Percentiles rank a stretch among this genome's conserved stretches.
phyloP scores from a whole-genome alignment of 2,329 filamentous ascomycete genomes.

The Fusarium sp. region DNA sequence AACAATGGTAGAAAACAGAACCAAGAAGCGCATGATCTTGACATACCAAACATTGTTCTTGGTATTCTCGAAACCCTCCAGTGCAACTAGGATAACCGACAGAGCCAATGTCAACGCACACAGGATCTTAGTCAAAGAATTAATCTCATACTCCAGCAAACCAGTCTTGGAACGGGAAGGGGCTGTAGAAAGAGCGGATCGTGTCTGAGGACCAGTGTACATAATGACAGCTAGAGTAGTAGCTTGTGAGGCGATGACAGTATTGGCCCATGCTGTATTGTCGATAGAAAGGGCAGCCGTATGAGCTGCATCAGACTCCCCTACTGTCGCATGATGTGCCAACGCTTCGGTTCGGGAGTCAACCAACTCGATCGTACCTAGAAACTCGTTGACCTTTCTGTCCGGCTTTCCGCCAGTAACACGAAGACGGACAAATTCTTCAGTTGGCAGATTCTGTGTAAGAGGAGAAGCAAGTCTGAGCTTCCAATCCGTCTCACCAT shows the following conservation, averaged over 20 bases:
- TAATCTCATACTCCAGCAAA: slow-evolving; percentile 94
- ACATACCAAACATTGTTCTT: slow-evolving; percentile 85
- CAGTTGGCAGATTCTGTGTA: slow-evolving; percentile 79
- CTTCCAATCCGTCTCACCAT: slow-evolving; percentile 99
- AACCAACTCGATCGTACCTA: slow-evolving; percentile 84
- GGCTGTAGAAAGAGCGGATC: slow-evolving; percentile 92
- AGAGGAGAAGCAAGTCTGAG: slow-evolving; percentile 86
- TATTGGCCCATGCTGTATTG: slow-evolving; percentile 99
- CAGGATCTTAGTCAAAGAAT: slow-evolving; percentile 94
- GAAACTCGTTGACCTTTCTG: slow-evolving; percentile 93
- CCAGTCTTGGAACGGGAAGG: slow-evolving; percentile 94
- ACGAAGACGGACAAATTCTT: slow-evolving; percentile 75
- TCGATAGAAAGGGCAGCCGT: slow-evolving; percentile 88
- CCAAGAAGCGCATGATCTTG: slow-evolving; percentile 97
- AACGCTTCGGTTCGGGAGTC: slow-evolving; percentile 64
- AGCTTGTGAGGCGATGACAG: slow-evolving; percentile 92
- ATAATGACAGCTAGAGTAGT: slow-evolving; percentile 89
- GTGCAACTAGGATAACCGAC: slow-evolving; percentile 86
- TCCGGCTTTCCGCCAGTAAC: slow-evolving; percentile 92
- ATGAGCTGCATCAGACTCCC: slow-evolving; percentile 55
- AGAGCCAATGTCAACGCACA: slow-evolving; percentile 88
- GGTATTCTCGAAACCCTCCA: slow-evolving; percentile 81
- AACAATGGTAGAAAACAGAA: slow-evolving; percentile 98
- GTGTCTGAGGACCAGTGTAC: slow-evolving; percentile 94
- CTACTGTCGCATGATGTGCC: slow-evolving; percentile 53